phyloP scores from a whole-genome alignment of 225 moss, liverwort and hornwort genomes.

The Marchantia paleacea region DNA sequence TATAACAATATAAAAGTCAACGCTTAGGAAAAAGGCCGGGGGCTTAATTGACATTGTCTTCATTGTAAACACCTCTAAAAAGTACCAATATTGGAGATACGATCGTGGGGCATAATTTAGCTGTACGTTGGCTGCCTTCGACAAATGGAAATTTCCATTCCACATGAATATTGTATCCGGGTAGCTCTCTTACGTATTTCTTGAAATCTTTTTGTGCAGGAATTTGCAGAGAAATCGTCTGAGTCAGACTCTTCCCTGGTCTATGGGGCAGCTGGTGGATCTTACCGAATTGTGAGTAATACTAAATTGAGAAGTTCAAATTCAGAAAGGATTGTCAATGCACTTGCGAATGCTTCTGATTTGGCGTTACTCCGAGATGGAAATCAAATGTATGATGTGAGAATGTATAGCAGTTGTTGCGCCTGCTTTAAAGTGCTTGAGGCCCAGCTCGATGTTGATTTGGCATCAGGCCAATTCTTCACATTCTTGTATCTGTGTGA shows the following conservation, averaged over 20 bases:
- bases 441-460: neutral
- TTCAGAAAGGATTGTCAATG: too few relatives aligned
- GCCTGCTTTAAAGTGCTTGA: neutral
- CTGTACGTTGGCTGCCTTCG: neutral
- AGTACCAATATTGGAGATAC: too few relatives aligned
- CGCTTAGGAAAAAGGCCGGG: neutral
- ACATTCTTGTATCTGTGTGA: too few relatives aligned
- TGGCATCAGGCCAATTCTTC: too few relatives aligned
- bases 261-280: conserved; percentile 19
- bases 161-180: too few relatives aligned
- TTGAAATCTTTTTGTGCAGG: conserved; percentile 1
- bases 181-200: neutral
- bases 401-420: too few relatives aligned
- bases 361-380: too few relatives aligned
- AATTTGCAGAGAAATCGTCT: conserved; percentile 32
- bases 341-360: too few relatives aligned
- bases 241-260: conserved; percentile 28
- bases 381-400: too few relatives aligned
- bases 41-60: too few relatives aligned
- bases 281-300: conserved; percentile 30
- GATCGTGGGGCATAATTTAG: neutral
- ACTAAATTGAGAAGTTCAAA: too few relatives aligned
- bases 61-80: too few relatives aligned
- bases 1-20: neutral
- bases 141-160: neutral